A percentile compares a stretch with the other conserved stretches of the same genome.
These are phyloP conservation scores for Globisporangium polare DNA, from an alignment of 352 stramenopile species.

Conservation along the genomic window DNA sequence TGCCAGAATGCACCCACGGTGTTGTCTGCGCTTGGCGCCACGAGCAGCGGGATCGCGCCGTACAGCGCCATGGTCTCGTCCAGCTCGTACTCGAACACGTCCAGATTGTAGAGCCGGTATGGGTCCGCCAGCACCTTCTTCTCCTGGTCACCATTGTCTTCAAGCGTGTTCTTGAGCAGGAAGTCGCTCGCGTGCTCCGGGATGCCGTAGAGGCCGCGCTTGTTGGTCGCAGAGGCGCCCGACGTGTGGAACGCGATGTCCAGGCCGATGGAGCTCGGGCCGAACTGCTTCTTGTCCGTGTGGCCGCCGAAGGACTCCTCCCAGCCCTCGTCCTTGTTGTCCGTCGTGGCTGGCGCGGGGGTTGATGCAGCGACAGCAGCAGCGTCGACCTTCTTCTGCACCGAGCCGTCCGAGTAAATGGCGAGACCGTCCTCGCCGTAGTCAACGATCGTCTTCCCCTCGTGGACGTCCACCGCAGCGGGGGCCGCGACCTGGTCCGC, in stretches of 20 bases:
- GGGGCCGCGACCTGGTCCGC: slow-evolving; percentile 20
- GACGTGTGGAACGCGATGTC: slow-evolving; percentile 93
- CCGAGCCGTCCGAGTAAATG: slow-evolving; percentile 95
- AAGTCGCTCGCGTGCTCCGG: slow-evolving; percentile 97
- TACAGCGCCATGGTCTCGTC: slow-evolving; percentile 99
- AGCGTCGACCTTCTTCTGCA: slow-evolving; percentile 34
- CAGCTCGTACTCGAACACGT: slow-evolving; percentile 99
- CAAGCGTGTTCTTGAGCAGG: slow-evolving; percentile 91
- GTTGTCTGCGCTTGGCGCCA: slow-evolving; percentile 55
- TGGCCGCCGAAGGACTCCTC: slow-evolving; percentile 95
- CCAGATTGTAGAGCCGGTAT: slow-evolving; percentile 99
- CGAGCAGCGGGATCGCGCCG: slow-evolving; percentile 78
- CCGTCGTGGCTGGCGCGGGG: slow-evolving; percentile 3
- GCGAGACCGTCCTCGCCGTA: slow-evolving; percentile 98
- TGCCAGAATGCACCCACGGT: slow-evolving; percentile 98
- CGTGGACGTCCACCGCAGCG: slow-evolving; percentile 62
- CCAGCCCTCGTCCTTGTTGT: slow-evolving; percentile 82
- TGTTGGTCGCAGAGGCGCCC: slow-evolving; percentile 21
- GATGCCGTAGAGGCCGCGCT: slow-evolving; percentile 93
- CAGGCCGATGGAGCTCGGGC: slow-evolving; percentile 93
- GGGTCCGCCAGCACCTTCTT: slow-evolving; percentile 82
- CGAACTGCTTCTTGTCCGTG: slow-evolving; percentile 79
- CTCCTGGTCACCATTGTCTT: slow-evolving; percentile 11
- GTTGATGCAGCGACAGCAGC: slow-evolving; percentile 19
- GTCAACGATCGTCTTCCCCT: slow-evolving; percentile 93